Evolutionary conservation across 768 basidiomycete genomes (phyloP), one percentile per base, ranked within the genome.

Genomic region (Galerina sulciceps): DNA sequence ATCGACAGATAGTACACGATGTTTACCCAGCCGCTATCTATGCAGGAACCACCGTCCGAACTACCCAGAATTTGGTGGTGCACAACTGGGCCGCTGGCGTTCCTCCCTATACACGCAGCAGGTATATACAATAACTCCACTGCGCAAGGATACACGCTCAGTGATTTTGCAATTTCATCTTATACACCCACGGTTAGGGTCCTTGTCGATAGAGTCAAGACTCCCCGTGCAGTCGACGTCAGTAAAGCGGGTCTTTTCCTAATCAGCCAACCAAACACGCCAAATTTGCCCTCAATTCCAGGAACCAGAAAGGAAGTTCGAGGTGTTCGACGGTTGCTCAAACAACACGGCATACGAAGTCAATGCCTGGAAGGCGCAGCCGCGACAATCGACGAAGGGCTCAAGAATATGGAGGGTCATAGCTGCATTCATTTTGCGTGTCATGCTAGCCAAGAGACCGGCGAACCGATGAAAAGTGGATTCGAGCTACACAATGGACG

Each of bases 81-180:
- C 49, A 43, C 55, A 41, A 63, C 62, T 13, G 62, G 62, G 18
- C 47, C 38, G 20, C 45, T 63, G 26, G 38, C 55, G 17, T 60
- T 63, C 38, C 47, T 63, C 9, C 62, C 62, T 13, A 42, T 63
- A 13, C 62, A 63, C 36, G 62, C 62, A 2, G 62, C 62, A 4
- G 58, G 58, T 5, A 34, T 57, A 13, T 60, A 57, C 23, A 41
- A 34, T 1, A 35, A 43, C 6, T 5, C 26, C 8, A 31, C 0
- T 31, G 2, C 38, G 13, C 15, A 31, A 8, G 3, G 17, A 17
- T 11, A 1, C 1, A 36, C 36, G 22, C 48, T 53, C 8, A 57
- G 49, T 4, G 52, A 56, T 42, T 63, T 53, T 26, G 62, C 34
- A 10, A 37, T 63, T 13, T 60, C 58, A 18, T 63, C 62, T 6